Evolutionary conservation across 495 filamentous ascomycete species (phyloP), one percentile per base, ranked within the genome.

Genomic region (Talaromyces nanjingensis): DNA sequence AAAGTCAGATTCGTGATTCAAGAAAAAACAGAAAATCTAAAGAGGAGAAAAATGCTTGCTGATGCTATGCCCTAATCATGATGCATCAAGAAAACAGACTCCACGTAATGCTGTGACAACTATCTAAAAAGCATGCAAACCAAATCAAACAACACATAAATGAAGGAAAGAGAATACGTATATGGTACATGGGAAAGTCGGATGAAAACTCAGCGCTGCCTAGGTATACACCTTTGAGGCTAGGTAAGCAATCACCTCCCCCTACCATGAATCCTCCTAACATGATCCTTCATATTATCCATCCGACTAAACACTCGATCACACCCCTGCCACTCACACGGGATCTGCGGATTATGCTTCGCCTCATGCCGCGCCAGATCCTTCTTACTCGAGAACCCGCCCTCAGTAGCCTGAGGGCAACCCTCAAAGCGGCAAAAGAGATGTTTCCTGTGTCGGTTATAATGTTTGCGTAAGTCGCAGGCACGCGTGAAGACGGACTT

Each of bases 381-480:
- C 63, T 88, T 88, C 72, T 86, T 86, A 63, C 82, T 85, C 1
- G 82, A 86, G 68, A 88, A 88, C 6, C 85, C 85, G 9, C 82
- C 84, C 18, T 78, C 77, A 6, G 67, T 73, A 5, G 80, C 73
- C 66, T 86, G 83, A 11, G 84, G 81, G 66, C 86, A 88, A n/a
- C 79, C 80, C 64, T 82, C 77, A 63, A 84, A 76, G 2, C 84
- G 84, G 70, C 86, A 88, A 71, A 87, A 87, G 27, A 87, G 78
- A 22, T 83, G 76, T 64, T 87, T 87, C 8, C 77, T 81, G 69
- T 88, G 86, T 0, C 85, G 75, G 68, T 85, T 85, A 72, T 79
- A 86, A 67, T 88, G 86, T 67, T 88, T 88, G 27, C 86, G 79
- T 39, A 88, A 76, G 67, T 88, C 86, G 68, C 86, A 88, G 62